Conservation (phyloP, 805 yeast genomes). For the Metschnikowia drakensbergensis region DNA sequence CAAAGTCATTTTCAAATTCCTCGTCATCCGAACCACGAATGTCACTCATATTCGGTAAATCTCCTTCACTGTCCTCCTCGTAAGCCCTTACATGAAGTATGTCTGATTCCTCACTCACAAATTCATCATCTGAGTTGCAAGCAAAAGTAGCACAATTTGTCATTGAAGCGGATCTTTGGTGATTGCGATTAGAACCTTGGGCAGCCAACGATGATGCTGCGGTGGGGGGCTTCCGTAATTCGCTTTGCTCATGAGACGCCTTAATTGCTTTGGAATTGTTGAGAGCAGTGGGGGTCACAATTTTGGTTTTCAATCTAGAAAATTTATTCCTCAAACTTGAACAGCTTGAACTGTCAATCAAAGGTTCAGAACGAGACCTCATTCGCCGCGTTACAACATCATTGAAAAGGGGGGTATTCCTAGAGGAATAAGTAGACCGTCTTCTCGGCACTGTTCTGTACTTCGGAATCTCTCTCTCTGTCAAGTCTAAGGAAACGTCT, state of each 20-base stretch:
- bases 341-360: constrained; percentile 7
- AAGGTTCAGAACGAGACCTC: constrained; percentile 14
- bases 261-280: not conserved
- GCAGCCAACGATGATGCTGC: not conserved
- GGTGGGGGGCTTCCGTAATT: constrained; percentile 1
- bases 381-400: constrained; percentile 9
- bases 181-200: not conserved
- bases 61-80: constrained; percentile 28
- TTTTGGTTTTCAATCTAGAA: constrained; percentile 8
- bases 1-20: constrained; percentile 14
- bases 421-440: constrained; percentile 42
- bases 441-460: constrained; percentile 81
- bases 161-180: not conserved
- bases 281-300: not conserved
- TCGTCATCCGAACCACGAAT: constrained; percentile 29
- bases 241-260: not conserved
- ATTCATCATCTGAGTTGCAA: constrained; percentile 1
- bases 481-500: constrained; percentile 74
- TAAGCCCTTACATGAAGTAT: constrained; percentile 10
- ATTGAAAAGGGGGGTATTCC: constrained; percentile 7
- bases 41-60: constrained; percentile 27
- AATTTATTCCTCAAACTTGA: constrained; percentile 7
- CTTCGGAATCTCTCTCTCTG: constrained; percentile 64
- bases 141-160: not conserved
- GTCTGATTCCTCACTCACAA: not conserved